Evolutionary conservation across 2,329 filamentous ascomycete genomes (phyloP).

Genomic region (Akanthomyces muscarius): DNA sequence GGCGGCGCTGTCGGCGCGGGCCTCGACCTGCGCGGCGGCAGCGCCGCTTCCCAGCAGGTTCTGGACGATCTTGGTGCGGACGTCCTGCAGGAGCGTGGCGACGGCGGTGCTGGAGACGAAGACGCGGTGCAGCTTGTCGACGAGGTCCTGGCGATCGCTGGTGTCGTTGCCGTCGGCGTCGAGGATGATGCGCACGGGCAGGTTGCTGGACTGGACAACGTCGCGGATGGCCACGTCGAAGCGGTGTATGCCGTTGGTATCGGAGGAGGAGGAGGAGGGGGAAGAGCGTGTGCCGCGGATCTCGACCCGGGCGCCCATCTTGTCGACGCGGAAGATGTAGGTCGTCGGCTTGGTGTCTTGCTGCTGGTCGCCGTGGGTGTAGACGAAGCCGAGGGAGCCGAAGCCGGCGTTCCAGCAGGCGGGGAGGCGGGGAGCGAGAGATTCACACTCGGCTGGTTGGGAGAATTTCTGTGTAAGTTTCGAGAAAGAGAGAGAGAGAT

Average conservation of each 20-base stretch:
- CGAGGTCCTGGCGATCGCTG: conserved; percentile 44
- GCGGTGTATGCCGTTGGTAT: conserved; percentile 62
- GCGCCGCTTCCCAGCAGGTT: conserved; percentile 73
- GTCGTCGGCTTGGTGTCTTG: conserved; percentile 54
- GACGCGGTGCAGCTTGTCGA: conserved; percentile 49
- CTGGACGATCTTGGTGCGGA: conserved; percentile 79
- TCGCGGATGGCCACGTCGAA: conserved; percentile 71
- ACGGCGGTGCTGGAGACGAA: conserved; percentile 74
- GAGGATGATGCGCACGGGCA: conserved; percentile 54
- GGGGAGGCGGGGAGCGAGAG: conserved; percentile 62
- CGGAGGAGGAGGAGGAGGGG: conserved; percentile 60
- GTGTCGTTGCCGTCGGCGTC: conserved; percentile 30
- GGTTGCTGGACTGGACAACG: conserved; percentile 59
- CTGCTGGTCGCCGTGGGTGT: conserved; percentile 73
- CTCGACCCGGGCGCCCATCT: conserved; percentile 79
- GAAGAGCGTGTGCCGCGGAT: conserved; percentile 72
- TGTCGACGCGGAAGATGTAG: conserved; percentile 71
- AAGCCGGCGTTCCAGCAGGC: conserved; percentile 73
- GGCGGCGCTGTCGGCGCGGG: conserved; percentile 38
- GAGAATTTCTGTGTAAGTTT: background rate
- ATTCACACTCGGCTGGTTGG: conserved; percentile 42
- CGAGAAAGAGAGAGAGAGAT: background rate
- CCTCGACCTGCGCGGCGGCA: conserved; percentile 70
- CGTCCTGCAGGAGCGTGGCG: conserved; percentile 60
- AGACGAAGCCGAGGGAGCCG: conserved; percentile 75